Percentiles rank a stretch among this genome's conserved stretches.
These are phyloP conservation scores for Escallonia herrerae DNA, from an alignment of 129 eudicot genomes.

Conservation along the genomic window DNA sequence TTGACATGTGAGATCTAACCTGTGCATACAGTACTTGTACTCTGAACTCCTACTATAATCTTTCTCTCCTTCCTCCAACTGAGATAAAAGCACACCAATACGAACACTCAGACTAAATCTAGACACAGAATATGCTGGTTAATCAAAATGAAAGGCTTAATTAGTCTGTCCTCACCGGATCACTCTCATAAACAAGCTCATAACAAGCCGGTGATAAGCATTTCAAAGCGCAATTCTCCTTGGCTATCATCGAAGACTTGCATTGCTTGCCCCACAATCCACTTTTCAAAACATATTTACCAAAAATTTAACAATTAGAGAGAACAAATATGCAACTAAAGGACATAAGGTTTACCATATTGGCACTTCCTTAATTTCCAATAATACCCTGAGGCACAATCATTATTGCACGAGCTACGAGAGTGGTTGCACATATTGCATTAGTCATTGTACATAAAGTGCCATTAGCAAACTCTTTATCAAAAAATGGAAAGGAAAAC, in stretches of 20 bases:
- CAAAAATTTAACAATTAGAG: constrained; percentile 1
- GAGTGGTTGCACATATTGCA: no score
- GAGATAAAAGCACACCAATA: constrained; percentile 10
- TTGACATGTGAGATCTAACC: constrained; percentile 29
- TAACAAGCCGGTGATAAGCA: constrained; percentile 84
- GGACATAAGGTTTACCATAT: not conserved
- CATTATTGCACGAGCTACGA: no score
- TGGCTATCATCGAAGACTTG: constrained; percentile 65
- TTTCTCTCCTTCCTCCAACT: constrained; percentile 98
- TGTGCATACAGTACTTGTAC: constrained; percentile 94
- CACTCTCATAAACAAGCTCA: constrained; percentile 83
- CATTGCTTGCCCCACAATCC: constrained; percentile 91
- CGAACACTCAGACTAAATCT: not conserved
- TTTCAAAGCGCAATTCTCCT: constrained; percentile 81
- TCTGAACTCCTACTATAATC: constrained; percentile 70
- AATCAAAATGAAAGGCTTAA: constrained; percentile 3
- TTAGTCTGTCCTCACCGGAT: constrained; percentile 57
- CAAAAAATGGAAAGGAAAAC: not conserved
- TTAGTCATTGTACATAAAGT: no score
- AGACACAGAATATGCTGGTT: not conserved
- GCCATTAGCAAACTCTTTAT: no score
- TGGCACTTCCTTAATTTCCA: no score
- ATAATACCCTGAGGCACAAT: no score
- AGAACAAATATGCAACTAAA: not conserved
- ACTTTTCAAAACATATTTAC: constrained; percentile 24